Evolutionary conservation across 805 yeast genomes (phyloP).

Genomic region (Ogataea minuta): DNA sequence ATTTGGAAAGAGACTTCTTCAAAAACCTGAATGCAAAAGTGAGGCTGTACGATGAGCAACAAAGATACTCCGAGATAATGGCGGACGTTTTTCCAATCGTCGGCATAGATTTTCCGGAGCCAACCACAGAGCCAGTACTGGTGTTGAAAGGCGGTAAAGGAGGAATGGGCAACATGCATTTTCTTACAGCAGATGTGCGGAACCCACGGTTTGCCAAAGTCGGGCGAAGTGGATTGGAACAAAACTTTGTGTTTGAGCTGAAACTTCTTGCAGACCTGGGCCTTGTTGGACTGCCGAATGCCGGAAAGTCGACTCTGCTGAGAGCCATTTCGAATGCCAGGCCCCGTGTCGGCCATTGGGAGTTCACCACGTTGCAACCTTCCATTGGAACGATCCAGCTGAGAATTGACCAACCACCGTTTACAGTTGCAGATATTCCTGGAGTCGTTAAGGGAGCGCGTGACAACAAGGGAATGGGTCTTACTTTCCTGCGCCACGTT

Average conservation of each 20-base stretch:
- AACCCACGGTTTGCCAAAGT: slow-evolving; percentile 85
- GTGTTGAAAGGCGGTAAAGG: slow-evolving; percentile 85
- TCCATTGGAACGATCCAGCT: slow-evolving; percentile 82
- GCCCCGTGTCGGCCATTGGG: slow-evolving; percentile 96
- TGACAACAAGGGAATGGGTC: slow-evolving; percentile 85
- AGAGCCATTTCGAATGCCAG: slow-evolving; percentile 85
- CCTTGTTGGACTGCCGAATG: slow-evolving; percentile 92
- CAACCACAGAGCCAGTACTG: slow-evolving; percentile 64
- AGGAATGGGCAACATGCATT: slow-evolving; percentile 96
- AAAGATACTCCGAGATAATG: slow-evolving; percentile 53
- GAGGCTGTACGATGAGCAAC: slow-evolving; percentile 57
- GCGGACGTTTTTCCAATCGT: slow-evolving; percentile 72
- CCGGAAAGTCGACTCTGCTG: slow-evolving; percentile 89
- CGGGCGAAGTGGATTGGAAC: slow-evolving; percentile 71
- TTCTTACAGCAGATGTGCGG: slow-evolving; percentile 75
- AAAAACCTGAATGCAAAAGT: slow-evolving; percentile 61
- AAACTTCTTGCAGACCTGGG: slow-evolving; percentile 92
- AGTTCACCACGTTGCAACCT: slow-evolving; percentile 90
- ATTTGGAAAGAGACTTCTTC: slow-evolving; percentile 65
- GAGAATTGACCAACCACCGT: slow-evolving; percentile 62
- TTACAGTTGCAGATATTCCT: slow-evolving; percentile 96
- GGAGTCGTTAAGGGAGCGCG: slow-evolving; percentile 91
- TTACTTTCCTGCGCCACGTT: slow-evolving; percentile 86
- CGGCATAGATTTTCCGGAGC: slow-evolving; percentile 72
- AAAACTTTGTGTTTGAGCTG: slow-evolving; percentile 73